Percentiles rank a stretch among this genome's conserved stretches.
These are phyloP conservation scores for Moniliella sp. DNA, from an alignment of 1,284 basidiomycete genomes.

Conservation along the genomic window DNA sequence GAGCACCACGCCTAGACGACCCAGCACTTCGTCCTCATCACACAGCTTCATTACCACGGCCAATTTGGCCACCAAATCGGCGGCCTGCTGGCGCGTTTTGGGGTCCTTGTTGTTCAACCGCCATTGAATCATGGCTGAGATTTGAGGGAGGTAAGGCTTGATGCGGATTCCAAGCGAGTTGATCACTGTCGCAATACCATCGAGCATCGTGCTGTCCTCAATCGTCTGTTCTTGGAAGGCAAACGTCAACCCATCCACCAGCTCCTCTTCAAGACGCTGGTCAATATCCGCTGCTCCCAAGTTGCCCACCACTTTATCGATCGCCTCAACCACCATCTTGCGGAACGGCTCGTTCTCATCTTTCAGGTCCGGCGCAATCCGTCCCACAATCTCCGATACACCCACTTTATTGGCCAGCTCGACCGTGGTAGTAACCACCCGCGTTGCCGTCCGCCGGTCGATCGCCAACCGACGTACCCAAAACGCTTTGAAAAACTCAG, in stretches of 20 bases:
- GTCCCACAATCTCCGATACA: slow-evolving; percentile 77
- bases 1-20: slow-evolving; percentile 83
- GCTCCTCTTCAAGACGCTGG: slow-evolving; percentile 71
- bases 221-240: slow-evolving; percentile 98
- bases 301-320: slow-evolving; percentile 78
- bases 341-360: slow-evolving; percentile 62
- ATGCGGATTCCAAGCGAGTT: slow-evolving; percentile 90
- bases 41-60: slow-evolving; percentile 97
- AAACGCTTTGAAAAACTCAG: slow-evolving; percentile 98
- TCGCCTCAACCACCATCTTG: slow-evolving; percentile 99
- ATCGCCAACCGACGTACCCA: slow-evolving; percentile 88
- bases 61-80: slow-evolving; percentile 77
- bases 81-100: slow-evolving; percentile 94
- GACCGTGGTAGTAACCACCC: slow-evolving; percentile 94
- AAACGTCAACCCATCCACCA: slow-evolving; percentile 95
- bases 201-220: slow-evolving; percentile 95
- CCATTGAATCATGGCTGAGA: slow-evolving; percentile 98
- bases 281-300: slow-evolving; percentile 90
- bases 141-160: slow-evolving; percentile 93
- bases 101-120: slow-evolving; percentile 97
- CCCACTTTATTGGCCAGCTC: slow-evolving; percentile 91
- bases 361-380: slow-evolving; percentile 88
- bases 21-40: slow-evolving; percentile 80
- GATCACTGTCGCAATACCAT: slow-evolving; percentile 90
- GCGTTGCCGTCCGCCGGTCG: slow-evolving; percentile 80